Base-by-base conservation (phyloP, 495 filamentous ascomycete genomes). In the Aspergillus panamensis region DNA sequence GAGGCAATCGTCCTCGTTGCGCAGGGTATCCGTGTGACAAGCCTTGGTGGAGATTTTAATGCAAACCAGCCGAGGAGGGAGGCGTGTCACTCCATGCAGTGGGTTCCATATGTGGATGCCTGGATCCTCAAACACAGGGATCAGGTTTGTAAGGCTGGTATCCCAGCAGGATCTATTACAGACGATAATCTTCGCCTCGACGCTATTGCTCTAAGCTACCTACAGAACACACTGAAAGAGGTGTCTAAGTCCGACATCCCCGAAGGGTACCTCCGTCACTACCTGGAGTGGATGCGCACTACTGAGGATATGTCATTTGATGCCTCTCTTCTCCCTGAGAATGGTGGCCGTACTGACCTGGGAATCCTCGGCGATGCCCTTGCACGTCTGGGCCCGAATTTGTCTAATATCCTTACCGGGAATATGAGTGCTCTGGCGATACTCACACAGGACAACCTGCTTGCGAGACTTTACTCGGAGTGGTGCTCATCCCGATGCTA, bases 21-120 rank as follows among this genome's bases (percentile, higher is more conserved):
- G n/a, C 47, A 57, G 8, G 55, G 55, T n/a, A 19, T 57, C 7
- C 55, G 55, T 21, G 55, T 57, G n/a, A 57, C 55, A 6, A 44
- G 14, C 12, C 43, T 57, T 21, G 55, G 55, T 32, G 55, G 55
- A 3, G 47, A 57, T 2, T 6, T 57, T 42, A 14, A 33, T 14
- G 16, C 48, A n/a, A 30, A 40, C 2, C 21, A 33, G 16, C 29
- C 55, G 1, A 43, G 32, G 9, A 51, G 14, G 25, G 55, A 57
- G 25, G 44, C 55, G 3, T 51, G 47, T n/a, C 55, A 57, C 37
- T 51, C 55, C 10, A 14, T 44, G 55, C 35, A 39, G 9, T 48
- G 49, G 35, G 48, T 57, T 4, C 55, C 55, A 17, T 57, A 57
- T 6, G 14, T 57, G 3, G 55, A 57, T 12, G 29, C 35, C 21